Evolutionary conservation across 176 grass and related monocot genomes (phyloP).

Genomic region (Oryza meyeriana): DNA sequence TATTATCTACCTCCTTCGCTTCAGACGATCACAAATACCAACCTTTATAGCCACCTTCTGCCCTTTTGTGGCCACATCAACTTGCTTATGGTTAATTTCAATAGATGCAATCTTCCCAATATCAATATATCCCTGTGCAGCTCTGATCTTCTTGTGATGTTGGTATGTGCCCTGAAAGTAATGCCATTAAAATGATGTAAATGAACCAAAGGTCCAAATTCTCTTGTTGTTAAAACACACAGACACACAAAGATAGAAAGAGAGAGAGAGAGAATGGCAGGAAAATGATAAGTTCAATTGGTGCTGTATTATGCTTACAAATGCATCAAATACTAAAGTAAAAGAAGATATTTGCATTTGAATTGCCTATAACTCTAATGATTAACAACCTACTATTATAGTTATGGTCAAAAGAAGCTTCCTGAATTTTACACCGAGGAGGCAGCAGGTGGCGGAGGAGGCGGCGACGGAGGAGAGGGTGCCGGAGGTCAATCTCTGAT

Average conservation of each 20-base stretch:
- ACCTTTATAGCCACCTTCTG: conserved; percentile 95
- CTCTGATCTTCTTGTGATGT: conserved; percentile 91
- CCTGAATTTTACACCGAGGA: not conserved
- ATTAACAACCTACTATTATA: not conserved
- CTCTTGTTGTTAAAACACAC: no score
- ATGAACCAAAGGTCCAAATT: not conserved
- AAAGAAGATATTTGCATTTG: not conserved
- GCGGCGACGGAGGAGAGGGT: no score
- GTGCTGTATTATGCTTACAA: not conserved
- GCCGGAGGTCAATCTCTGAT: no score
- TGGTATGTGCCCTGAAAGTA: conserved; percentile 63
- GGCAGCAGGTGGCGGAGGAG: no score
- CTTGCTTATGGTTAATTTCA: conserved; percentile 93
- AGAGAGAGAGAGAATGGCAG: no score
- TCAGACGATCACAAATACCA: not conserved
- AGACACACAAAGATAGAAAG: no score
- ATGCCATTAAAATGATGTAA: not conserved
- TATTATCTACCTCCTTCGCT: no score
- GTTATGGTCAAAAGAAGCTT: not conserved
- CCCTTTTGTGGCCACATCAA: conserved; percentile 77
- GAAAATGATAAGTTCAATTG: not conserved
- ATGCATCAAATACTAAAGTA: not conserved
- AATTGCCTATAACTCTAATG: not conserved
- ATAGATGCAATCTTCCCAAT: conserved; percentile 87
- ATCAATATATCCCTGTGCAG: conserved; percentile 62